A percentile compares a stretch with the other conserved stretches of the same genome.
Evolutionary conservation across 2,329 filamentous ascomycete genomes (phyloP).

Genomic region (Geosmithia flava): DNA sequence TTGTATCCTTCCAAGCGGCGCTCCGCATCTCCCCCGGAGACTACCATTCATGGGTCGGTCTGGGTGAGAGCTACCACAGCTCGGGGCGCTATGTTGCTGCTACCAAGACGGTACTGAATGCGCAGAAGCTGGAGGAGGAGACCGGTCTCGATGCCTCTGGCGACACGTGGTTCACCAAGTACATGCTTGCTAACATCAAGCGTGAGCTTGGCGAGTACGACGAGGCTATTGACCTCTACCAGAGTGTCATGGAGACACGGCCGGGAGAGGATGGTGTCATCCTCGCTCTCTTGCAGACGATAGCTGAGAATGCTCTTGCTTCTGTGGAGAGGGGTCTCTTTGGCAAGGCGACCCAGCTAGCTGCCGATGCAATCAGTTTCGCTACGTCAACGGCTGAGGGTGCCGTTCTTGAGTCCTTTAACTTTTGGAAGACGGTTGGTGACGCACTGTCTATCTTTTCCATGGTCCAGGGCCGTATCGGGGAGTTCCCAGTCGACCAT

Average conservation of each 20-base stretch:
- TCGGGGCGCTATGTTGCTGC: constrained; percentile 92
- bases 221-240: constrained; percentile 66
- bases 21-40: constrained; percentile 73
- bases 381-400: constrained; percentile 46
- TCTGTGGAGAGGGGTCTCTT: constrained; percentile 75
- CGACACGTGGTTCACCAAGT: constrained; percentile 89
- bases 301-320: constrained; percentile 69
- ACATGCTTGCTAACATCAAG: constrained; percentile 92
- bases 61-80: constrained; percentile 95
- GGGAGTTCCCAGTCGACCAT: constrained; percentile 46
- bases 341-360: constrained; percentile 65
- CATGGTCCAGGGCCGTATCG: constrained; percentile 56
- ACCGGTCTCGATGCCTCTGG: constrained; percentile 35
- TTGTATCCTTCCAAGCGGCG: constrained; percentile 84
- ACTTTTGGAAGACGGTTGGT: constrained; percentile 86
- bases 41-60: constrained; percentile 90
- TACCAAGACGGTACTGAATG: constrained; percentile 78
- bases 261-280: constrained; percentile 74
- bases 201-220: constrained; percentile 86
- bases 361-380: constrained; percentile 54
- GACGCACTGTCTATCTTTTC: constrained; percentile 82
- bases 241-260: constrained; percentile 54
- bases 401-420: constrained; percentile 62
- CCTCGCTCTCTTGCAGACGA: constrained; percentile 77
- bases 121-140: constrained; percentile 59